Evolutionary conservation across 164 flowering plant species (phyloP), one percentile per base, ranked within the genome.

Genomic region (Litsea cubeba): DNA sequence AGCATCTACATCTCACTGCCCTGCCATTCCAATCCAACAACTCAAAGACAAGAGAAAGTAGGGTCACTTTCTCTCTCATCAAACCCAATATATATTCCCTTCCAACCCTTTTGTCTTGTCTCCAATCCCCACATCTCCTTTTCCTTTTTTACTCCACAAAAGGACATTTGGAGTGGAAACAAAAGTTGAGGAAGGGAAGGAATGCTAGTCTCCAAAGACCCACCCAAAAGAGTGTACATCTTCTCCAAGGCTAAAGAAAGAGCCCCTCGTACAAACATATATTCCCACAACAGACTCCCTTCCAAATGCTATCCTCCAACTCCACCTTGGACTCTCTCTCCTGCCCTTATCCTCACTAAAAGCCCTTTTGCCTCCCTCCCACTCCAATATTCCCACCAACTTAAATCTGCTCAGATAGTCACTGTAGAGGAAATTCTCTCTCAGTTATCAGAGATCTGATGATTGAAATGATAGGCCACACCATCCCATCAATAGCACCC

Each of bases 21-120:
- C 87, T 85, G 89, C 88, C 87, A 86, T 81, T 84, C 72, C 75
- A 78, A 62, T 79, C 88, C 91, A 87, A 85, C 62, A 28, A 73
- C 87, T 76, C 69, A 65, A 77, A 74, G 87, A 88, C 94, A 90
- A 88, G 78, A 75, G 26, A 79, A 28, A 54, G 69, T 35, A 51
- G 62, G 63, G 75, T 22, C 46, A 25, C 62, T 72, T 35, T 24
- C 69, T 50, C 76, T 73, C 17, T 82, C 78, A 81, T 79, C 76
- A 78, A 57, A 72, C 75, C 82, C 78, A 51, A 86, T 62, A 79
- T 75, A 78, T 83, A 82, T 82, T 72, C 84, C 49, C 50, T 75
- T 75, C 74, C 74, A 76, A 64, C 49, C 65, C 71, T 74, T 74
- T 79, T 82, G 85, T 82, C 84, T 71, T 86, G 76, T 81, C 76